Evolutionary conservation across 805 yeast species (phyloP).

Genomic region (Osmozyma mogii): DNA sequence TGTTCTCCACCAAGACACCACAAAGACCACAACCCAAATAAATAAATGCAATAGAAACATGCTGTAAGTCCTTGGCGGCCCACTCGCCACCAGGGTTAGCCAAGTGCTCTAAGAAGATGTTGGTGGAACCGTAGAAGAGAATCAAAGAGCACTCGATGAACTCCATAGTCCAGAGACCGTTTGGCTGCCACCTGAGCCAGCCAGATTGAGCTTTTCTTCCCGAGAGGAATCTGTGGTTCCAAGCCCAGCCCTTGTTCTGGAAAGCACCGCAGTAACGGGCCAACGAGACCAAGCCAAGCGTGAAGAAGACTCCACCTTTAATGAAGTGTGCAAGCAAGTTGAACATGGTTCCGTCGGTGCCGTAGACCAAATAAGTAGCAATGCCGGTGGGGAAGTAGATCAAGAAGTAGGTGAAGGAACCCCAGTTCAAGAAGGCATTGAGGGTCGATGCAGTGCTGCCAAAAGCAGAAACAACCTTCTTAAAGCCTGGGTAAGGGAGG

Average conservation of each 20-base stretch:
- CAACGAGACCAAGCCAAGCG: slow-evolving; percentile 69
- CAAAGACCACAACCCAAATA: slow-evolving; percentile 88
- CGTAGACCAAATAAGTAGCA: slow-evolving; percentile 64
- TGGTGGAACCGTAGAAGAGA: slow-evolving; percentile 82
- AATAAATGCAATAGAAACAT: slow-evolving; percentile 84
- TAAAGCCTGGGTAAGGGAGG: slow-evolving; percentile 9
- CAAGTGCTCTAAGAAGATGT: slow-evolving; percentile 84
- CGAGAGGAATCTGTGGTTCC: slow-evolving; percentile 49
- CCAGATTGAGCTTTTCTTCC: slow-evolving; percentile 21
- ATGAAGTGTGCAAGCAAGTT: slow-evolving; percentile 90
- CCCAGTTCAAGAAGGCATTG: slow-evolving; percentile 47
- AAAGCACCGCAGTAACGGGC: slow-evolving; percentile 86
- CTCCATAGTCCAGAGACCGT: slow-evolving; percentile 68
- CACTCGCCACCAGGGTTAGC: slow-evolving; percentile 63
- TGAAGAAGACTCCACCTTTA: slow-evolving; percentile 85
- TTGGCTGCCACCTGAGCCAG: slow-evolving; percentile 33
- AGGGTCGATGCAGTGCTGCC: slow-evolving; percentile 26
- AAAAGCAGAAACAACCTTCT: slow-evolving; percentile 8
- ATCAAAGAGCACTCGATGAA: slow-evolving; percentile 72
- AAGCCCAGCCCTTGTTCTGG: slow-evolving; percentile 73
- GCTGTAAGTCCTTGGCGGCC: slow-evolving; percentile 87
- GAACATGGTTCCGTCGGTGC: slow-evolving; percentile 60
- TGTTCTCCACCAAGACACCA: slow-evolving; percentile 76
- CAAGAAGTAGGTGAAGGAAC: slow-evolving; percentile 52
- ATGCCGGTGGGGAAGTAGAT: slow-evolving; percentile 52